Base-by-base conservation (phyloP, 805 yeast species). In the Barnettozyma sp. region DNA sequence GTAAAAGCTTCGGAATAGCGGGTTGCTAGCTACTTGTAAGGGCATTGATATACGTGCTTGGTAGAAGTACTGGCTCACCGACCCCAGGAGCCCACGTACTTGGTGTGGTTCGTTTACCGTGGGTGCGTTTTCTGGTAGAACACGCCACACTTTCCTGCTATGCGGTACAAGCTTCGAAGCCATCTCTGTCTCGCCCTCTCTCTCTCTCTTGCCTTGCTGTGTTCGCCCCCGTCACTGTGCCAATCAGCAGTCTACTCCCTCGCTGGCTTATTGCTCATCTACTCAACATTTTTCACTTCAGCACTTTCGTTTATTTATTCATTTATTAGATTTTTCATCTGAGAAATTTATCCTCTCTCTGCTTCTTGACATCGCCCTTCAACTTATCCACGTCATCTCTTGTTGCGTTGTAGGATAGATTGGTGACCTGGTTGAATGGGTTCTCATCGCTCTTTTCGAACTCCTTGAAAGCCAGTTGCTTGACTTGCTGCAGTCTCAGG, bases 381-480 rank as follows among this genome's bases (percentile, higher is more conserved):
- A 64, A 63, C 6, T 48, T 54, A 8, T 43, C 51, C 38, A 77
- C 63, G 16, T 79, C 84, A 2, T 60, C 71, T 38, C 62, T 53
- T 7, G 70, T 50, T 12, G 94, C 86, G 51, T 84, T 78, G 63
- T 66, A 80, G 26, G 61, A 54, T 23, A 79, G 66, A 41, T 70
- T 77, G 22, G 82, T 78, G 15, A 26, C 48, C 60, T 79, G 87
- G 64, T 84, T 84, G 75, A 84, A 78, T 31, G 95, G 95, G 58
- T 84, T 84, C 50, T 81, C 86, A 13, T 77, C 76, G 30, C 80
- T 69, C 63, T 81, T 83, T 59, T 80, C 80, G 67, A 84, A 84
- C 62, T 84, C 95, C 63, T 82, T 83, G 60, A 66, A 76, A 22
- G 79, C 62, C 46, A 82, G 59, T 50, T 83, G 78, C 62, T 83